Percentiles rank a stretch among this genome's conserved stretches.
phyloP scores from a whole-genome alignment of 345 rosid species.

The Bretschneidera sinensis region DNA sequence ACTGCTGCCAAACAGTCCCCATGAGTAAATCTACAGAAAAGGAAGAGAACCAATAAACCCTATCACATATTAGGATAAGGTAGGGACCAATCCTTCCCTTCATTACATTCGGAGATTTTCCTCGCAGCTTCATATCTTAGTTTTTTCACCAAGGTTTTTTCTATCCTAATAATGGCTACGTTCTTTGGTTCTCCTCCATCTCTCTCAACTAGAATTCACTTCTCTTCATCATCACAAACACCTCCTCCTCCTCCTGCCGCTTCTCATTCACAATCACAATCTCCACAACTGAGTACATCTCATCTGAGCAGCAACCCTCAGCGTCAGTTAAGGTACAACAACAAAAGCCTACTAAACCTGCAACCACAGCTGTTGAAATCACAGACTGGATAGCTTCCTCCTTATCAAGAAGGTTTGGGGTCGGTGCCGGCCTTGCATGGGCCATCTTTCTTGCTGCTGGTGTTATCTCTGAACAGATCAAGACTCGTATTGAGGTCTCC shows the following conservation, averaged over 20 bases:
- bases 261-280: constrained; percentile 28
- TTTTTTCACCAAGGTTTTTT: neutral
- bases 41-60: neutral
- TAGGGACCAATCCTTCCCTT: constrained; percentile 6
- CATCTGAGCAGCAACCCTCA: constrained; percentile 39
- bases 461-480: constrained; percentile 81
- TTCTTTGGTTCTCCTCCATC: constrained; percentile 37
- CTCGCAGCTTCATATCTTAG: too few relatives aligned
- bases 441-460: constrained; percentile 75
- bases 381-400: constrained; percentile 92
- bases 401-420: constrained; percentile 76
- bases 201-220: constrained; percentile 30
- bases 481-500: constrained; percentile 77
- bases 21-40: neutral
- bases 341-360: constrained; percentile 31
- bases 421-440: constrained; percentile 95
- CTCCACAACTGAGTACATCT: constrained; percentile 29
- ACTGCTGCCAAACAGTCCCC: neutral
- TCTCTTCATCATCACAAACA: constrained; percentile 30
- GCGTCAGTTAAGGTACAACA: constrained; percentile 28
- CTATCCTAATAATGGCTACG: constrained; percentile 35
- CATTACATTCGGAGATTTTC: neutral
- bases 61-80: constrained; percentile 30
- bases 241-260: constrained; percentile 34
- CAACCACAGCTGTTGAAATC: constrained; percentile 38